Base-by-base conservation (phyloP, 164 flowering plant genomes). In the Macadamia tetraphylla region DNA sequence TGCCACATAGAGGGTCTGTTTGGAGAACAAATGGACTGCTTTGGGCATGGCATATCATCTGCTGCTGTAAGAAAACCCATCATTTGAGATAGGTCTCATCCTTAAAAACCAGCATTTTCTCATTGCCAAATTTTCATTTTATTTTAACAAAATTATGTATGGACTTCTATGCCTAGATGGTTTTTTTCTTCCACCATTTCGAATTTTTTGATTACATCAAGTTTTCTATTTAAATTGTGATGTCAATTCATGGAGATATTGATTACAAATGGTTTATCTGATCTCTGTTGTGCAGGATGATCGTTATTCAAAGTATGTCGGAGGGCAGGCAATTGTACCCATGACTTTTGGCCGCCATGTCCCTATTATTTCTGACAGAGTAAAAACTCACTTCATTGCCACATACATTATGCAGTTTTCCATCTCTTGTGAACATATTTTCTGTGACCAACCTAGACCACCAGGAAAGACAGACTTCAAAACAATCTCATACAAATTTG, bases 341-440 rank as follows among this genome's bases (percentile, higher is more conserved):
- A 71, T 87, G 97, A 91, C 97, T 66, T 87, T 76, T 84, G 98
- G 98, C 17, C 97, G 98, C 44, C 96, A 90, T 79, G 89, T 94
- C 63, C 98, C 97, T 60, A 94, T 94, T 65, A 90, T 94, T 23
- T 71, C 93, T 58, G 89, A 88, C 76, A 90, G 77, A 89, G 98
- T 94, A 80, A 70, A 46, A 11, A 46, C 51, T 46, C 12, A 8
- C 12, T 46, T 46, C 51, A 46, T 46, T 46, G 13, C 51, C 13
- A 46, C 9, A 46, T 11, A 46, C 9, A 8, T 11, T 35, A 2
- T 5, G 3, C 40, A 35, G 40, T 35, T 35, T 35, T 35, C 40
- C 40, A 35, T 35, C 5, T 35, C 40, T 5, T 35, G 40, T 35
- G 40, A 35, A 35, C 40, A 35, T 35, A 5, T 23, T 23, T 23